Percentiles rank a stretch among this genome's conserved stretches.
phyloP scores from a whole-genome alignment of 495 filamentous ascomycete genomes.

The Penicillium samsonianum region DNA sequence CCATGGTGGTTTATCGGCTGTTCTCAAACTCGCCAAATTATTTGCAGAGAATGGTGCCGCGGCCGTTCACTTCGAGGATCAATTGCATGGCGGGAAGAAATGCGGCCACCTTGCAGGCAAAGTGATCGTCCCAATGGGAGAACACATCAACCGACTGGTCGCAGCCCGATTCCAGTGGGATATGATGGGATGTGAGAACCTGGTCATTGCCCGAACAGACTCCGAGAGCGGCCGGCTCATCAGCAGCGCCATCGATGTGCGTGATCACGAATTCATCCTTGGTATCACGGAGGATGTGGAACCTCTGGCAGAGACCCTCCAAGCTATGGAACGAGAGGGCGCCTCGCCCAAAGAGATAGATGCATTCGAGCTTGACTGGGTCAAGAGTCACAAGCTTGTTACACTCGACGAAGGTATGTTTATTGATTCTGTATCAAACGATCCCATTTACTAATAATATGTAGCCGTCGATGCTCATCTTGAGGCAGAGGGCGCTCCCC shows the following conservation, averaged over 20 bases:
- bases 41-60: conserved; percentile 99
- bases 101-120: conserved; percentile 97
- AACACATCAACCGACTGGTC: conserved; percentile 93
- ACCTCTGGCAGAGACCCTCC: conserved; percentile 85
- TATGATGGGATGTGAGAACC: conserved; percentile 90
- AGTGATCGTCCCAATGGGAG: conserved; percentile 88
- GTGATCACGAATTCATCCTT: conserved; percentile 95
- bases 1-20: conserved; percentile 85
- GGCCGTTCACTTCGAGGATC: conserved; percentile 96
- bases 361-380: conserved; percentile 82
- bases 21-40: conserved; percentile 94
- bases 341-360: conserved; percentile 80
- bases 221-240: conserved; percentile 90
- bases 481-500: conserved; percentile 56
- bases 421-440: not conserved
- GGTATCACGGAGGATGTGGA: conserved; percentile 73
- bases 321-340: conserved; percentile 81
- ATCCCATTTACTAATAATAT: conserved; percentile 18
- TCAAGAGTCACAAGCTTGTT: conserved; percentile 79
- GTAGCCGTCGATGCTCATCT: conserved; percentile 74
- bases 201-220: conserved; percentile 93
- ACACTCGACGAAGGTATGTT: conserved; percentile 82
- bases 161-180: conserved; percentile 98
- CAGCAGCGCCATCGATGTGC: conserved; percentile 84
- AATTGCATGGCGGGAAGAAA: conserved; percentile 97